Conservation (phyloP, 371 early-diverging fungal species). For the Rhizopus sp. region DNA sequence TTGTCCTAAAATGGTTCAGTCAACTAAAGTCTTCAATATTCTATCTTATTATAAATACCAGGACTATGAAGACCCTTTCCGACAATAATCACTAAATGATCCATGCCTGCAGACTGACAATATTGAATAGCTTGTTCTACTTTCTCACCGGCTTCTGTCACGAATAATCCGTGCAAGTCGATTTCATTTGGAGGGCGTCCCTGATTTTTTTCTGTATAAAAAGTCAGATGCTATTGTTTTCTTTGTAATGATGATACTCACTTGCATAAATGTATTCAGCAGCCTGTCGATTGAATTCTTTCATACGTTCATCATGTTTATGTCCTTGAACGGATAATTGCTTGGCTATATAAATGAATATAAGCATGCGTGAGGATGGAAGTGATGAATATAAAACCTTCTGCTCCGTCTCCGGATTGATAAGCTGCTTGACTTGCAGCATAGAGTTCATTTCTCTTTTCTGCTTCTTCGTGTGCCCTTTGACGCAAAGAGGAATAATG, state of each 20-base stretch:
- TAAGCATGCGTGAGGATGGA: not conserved
- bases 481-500: constrained; percentile 38
- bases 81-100: constrained; percentile 60
- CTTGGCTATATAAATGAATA: constrained; percentile 33
- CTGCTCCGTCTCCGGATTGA: constrained; percentile 38
- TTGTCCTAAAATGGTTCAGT: constrained; percentile 24
- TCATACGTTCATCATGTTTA: constrained; percentile 54
- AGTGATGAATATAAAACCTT: constrained; percentile 26
- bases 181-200: constrained; percentile 50
- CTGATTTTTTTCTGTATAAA: constrained; percentile 49
- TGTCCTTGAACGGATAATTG: constrained; percentile 58
- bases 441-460: constrained; percentile 46
- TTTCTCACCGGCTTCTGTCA: constrained; percentile 57
- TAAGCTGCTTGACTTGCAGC: constrained; percentile 48
- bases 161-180: constrained; percentile 66
- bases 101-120: constrained; percentile 44
- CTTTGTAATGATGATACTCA: constrained; percentile 22
- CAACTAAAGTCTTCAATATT: not conserved
- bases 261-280: constrained; percentile 52
- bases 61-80: constrained; percentile 64
- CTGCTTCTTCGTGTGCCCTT: constrained; percentile 47
- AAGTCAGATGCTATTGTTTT: not conserved
- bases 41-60: constrained; percentile 18
- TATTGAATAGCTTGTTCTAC: constrained; percentile 50
- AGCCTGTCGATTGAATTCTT: constrained; percentile 54